Percentiles rank a stretch among this genome's conserved stretches.
These are phyloP conservation scores for Begonia fuchsioides DNA, from an alignment of 306 rosid species.

Conservation along the genomic window DNA sequence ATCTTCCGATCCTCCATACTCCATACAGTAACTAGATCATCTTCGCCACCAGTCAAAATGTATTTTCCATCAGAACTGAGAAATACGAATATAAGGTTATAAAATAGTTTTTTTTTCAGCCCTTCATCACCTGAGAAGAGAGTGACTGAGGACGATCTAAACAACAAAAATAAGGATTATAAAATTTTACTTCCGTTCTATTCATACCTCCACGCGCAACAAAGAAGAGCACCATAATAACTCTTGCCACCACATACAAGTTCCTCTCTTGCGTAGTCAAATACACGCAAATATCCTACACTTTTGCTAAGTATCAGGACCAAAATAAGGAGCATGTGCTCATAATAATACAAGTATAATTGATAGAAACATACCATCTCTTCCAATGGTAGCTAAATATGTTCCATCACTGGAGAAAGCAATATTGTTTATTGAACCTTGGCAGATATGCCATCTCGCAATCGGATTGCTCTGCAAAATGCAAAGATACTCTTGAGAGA, in stretches of 20 bases:
- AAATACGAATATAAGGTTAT: conserved; percentile 5
- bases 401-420: too few relatives aligned
- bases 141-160: background rate
- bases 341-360: background rate
- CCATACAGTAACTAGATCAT: conserved; percentile 91
- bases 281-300: conserved; percentile 87
- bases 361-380: background rate
- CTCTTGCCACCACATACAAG: conserved; percentile 92
- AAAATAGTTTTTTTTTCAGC: background rate
- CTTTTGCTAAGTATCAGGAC: conserved; percentile 14
- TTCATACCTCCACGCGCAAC: conserved; percentile 82
- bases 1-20: conserved; percentile 89
- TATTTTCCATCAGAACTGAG: conserved; percentile 79
- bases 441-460: conserved; percentile 45
- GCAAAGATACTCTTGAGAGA: too few relatives aligned
- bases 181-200: too few relatives aligned
- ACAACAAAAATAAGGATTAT: background rate
- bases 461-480: too few relatives aligned
- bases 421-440: conserved; percentile 54
- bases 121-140: too few relatives aligned
- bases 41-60: conserved; percentile 90
- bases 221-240: conserved; percentile 90
- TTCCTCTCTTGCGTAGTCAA: conserved; percentile 76
- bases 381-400: too few relatives aligned
- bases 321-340: conserved; percentile 1